Evolutionary conservation across 2,329 filamentous ascomycete genomes (phyloP), one percentile per base, ranked within the genome.

Genomic region (Akanthomyces muscarius): DNA sequence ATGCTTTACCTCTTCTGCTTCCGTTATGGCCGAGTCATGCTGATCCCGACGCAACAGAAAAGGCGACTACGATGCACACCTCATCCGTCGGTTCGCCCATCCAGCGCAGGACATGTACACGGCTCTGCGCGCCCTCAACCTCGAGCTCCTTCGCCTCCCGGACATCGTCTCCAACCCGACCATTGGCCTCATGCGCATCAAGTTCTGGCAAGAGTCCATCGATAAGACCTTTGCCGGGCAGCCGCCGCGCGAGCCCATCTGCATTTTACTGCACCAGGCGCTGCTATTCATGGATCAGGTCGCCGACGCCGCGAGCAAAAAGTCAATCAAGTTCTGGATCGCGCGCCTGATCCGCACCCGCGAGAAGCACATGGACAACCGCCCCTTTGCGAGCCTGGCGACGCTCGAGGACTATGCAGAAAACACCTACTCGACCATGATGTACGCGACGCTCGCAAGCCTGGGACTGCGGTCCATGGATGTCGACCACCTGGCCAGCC

Each of bases 151-250:
- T 51, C 86, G 91, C 63, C 89, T 98, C 66, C 92, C 95, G 63
- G 94, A 98, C 76, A 87, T 90, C 14, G 93, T 95, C 23, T 95
- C 91, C 53, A 95, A 90, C 65, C 86, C 90, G n/a, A 89, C 89
- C 4, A 90, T 98, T 65, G 94, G 92, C 56, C 83, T 88, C 59
- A 87, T 98, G 82, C 92, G 95, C 67, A 89, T 97, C 76, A 91
- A 97, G 74, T 98, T 98, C 80, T 98, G 95, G 91, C 86, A 91
- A 56, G 93, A 98, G 69, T 87, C 91, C 5, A 80, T 99, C 58
- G 84, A 89, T 61, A 88, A 89, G 65, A 89, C 91, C 1, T 89
- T 97, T 65, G 83, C 89, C 1, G 90, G 89, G 38, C 80, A 81
- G 0, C 93, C 95, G 1, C 92, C 93, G 1, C 91, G 92, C 71